Conservation (phyloP, 768 basidiomycete genomes). For the Hygrocybe coccinea region DNA sequence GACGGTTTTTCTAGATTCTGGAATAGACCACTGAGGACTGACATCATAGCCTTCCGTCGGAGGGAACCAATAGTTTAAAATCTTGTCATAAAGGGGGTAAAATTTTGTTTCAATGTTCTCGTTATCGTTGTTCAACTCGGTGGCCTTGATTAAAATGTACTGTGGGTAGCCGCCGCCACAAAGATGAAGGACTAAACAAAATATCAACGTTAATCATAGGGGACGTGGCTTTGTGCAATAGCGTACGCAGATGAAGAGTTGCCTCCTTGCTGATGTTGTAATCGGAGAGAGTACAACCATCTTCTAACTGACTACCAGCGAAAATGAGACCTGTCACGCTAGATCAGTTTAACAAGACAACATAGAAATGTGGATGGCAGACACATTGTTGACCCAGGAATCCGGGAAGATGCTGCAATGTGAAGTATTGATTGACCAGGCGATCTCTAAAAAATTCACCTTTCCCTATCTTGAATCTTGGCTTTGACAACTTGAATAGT, state of each 20-base stretch:
- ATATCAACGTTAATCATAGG: background rate
- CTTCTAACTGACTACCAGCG: no score
- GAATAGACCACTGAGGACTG: constrained; percentile 11
- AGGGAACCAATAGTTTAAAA: constrained; percentile 15
- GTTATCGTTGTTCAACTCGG: constrained; percentile 9
- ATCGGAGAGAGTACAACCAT: no score
- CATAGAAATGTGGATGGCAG: no score
- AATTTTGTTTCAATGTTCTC: constrained; percentile 38
- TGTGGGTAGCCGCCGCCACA: constrained; percentile 48
- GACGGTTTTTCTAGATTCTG: constrained; percentile 5
- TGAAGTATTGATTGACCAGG: constrained; percentile 1
- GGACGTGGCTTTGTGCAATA: constrained; percentile 49
- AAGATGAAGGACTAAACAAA: constrained; percentile 57
- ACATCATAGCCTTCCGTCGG: constrained; percentile 9
- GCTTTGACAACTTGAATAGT: constrained; percentile 53
- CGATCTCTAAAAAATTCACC: constrained; percentile 41
- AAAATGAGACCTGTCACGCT: no score
- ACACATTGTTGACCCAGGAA: constrained; percentile 83
- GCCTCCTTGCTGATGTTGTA: no score
- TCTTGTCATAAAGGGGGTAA: constrained; percentile 13
- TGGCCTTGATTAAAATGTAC: constrained; percentile 8
- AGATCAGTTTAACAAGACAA: no score
- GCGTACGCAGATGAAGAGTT: constrained; percentile 55
- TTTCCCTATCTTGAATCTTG: constrained; percentile 96
- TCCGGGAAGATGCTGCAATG: constrained; percentile 58